These are phyloP conservation scores for Leccinellum rugosiceps DNA, from an alignment of 768 basidiomycete species.

Conservation along the genomic window DNA sequence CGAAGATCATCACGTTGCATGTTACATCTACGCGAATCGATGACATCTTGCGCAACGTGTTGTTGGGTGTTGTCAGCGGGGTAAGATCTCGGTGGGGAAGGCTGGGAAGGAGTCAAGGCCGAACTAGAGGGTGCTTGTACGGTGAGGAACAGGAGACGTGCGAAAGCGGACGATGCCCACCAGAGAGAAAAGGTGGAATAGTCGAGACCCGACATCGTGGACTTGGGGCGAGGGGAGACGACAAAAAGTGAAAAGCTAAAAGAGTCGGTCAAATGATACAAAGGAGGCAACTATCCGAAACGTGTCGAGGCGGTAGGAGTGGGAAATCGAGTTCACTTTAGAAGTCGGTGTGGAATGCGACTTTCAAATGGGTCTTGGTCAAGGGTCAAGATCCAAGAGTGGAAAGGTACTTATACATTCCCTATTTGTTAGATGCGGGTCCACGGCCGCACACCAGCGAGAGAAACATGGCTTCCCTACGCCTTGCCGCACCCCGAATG, in stretches of 20 bases:
- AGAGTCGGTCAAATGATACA: constrained; percentile 6
- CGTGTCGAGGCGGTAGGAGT: constrained; percentile 1
- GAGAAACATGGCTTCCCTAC: constrained; percentile 28
- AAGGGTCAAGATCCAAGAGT: constrained; percentile 19
- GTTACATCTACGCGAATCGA: constrained; percentile 24
- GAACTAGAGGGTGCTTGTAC: constrained; percentile 10
- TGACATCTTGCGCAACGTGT: constrained; percentile 31
- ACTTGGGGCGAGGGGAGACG: not conserved
- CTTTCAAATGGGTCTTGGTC: constrained; percentile 24
- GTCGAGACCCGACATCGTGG: constrained; percentile 23
- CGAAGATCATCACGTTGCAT: constrained; percentile 33
- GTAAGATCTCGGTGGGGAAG: constrained; percentile 21
- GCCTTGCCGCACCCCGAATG: constrained; percentile 25
- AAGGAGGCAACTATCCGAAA: constrained; percentile 4
- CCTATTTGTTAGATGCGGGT: constrained; percentile 24
- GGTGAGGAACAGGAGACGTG: not conserved
- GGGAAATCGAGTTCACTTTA: constrained; percentile 19
- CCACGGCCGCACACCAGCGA: constrained; percentile 14
- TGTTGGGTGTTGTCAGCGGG: constrained; percentile 26
- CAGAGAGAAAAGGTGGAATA: constrained; percentile 28
- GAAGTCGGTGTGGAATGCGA: constrained; percentile 15
- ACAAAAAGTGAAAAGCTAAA: not conserved
- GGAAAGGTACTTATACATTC: constrained; percentile 29
- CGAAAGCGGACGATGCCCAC: constrained; percentile 9
- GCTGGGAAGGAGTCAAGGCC: constrained; percentile 29